Percentiles rank a stretch among this genome's conserved stretches.
Conservation (phyloP, 768 basidiomycete species). For the Phylloporus rhodoxanthus region DNA sequence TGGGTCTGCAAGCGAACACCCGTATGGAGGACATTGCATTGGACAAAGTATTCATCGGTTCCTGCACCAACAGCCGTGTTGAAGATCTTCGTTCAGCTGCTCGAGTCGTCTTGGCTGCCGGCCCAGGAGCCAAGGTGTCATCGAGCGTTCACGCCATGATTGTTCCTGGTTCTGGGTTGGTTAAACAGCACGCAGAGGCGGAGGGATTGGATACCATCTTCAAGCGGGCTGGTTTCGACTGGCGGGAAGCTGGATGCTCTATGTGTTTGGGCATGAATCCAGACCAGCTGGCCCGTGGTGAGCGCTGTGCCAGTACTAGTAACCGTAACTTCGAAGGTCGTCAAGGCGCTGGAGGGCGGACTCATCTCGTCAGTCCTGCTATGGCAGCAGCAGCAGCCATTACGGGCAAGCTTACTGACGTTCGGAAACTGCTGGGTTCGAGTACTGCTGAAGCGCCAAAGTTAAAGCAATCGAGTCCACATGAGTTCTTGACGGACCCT, state of each 20-base stretch:
- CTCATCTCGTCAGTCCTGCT: slow-evolving; percentile 83
- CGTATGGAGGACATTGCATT: slow-evolving; percentile 73
- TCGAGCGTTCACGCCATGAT: slow-evolving; percentile 79
- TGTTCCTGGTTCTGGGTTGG: slow-evolving; percentile 85
- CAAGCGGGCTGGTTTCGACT: slow-evolving; percentile 88
- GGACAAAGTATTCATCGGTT: slow-evolving; percentile 91
- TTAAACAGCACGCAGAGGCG: slow-evolving; percentile 87
- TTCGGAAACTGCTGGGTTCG: slow-evolving; percentile 63
- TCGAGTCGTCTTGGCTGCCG: slow-evolving; percentile 67
- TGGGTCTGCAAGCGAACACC: slow-evolving; percentile 77
- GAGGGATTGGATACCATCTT: slow-evolving; percentile 84
- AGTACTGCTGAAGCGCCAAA: slow-evolving; percentile 41
- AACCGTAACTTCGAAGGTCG: slow-evolving; percentile 93
- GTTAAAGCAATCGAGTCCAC: slow-evolving; percentile 64
- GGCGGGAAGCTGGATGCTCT: slow-evolving; percentile 92
- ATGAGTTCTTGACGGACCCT: slow-evolving; percentile 74
- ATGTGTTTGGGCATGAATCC: slow-evolving; percentile 98
- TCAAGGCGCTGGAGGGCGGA: slow-evolving; percentile 81
- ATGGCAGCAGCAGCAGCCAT: slow-evolving; percentile 92
- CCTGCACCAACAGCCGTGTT: slow-evolving; percentile 91
- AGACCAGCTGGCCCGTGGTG: slow-evolving; percentile 76
- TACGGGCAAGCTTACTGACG: slow-evolving; percentile 79
- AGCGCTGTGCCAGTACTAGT: slow-evolving; percentile 86
- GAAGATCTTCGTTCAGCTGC: slow-evolving; percentile 89
- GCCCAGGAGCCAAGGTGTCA: slow-evolving; percentile 68